phyloP scores from a whole-genome alignment of 352 stramenopile genomes.

The Phytophthora niederhauseri region DNA sequence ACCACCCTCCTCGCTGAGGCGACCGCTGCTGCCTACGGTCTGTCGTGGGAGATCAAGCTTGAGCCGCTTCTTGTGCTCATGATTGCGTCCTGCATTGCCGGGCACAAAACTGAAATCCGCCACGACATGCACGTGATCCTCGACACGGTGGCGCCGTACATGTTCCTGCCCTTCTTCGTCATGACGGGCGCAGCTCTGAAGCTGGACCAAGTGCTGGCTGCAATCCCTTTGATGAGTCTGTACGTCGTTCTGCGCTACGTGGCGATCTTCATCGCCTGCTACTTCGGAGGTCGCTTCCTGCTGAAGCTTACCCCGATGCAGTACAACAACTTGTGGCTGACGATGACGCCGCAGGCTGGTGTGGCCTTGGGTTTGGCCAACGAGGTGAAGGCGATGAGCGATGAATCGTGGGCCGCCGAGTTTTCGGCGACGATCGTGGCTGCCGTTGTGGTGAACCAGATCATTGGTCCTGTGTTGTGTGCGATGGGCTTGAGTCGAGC shows the following conservation, averaged over 20 bases:
- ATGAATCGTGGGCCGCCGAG: conserved; percentile 57
- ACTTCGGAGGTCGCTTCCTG: conserved; percentile 59
- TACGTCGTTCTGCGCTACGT: conserved; percentile 67
- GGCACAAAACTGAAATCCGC: no score
- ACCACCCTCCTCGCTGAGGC: conserved; percentile 53
- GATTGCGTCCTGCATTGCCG: no score
- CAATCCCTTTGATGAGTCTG: conserved; percentile 68
- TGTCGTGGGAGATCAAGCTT: conserved; percentile 21
- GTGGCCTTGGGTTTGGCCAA: conserved; percentile 65
- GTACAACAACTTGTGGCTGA: conserved; percentile 82
- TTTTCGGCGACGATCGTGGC: conserved; percentile 71
- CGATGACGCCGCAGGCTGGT: conserved; percentile 73
- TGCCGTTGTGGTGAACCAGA: conserved; percentile 74
- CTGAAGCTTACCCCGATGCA: conserved; percentile 61
- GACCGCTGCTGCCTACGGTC: conserved; percentile 49
- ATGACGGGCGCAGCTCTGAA: conserved; percentile 73
- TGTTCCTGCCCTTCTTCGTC: conserved; percentile 80
- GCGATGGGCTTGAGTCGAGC: conserved; percentile 57
- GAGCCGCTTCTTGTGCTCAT: no score
- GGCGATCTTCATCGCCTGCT: conserved; percentile 70
- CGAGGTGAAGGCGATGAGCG: conserved; percentile 61
- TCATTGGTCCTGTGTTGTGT: conserved; percentile 67
- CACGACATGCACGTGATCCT: no score
- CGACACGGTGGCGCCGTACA: conserved; percentile 53
- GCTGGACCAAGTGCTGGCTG: conserved; percentile 66